Percentiles rank a stretch among this genome's conserved stretches.
These are phyloP conservation scores for Metschnikowia hibisci DNA, from an alignment of 805 yeast genomes.

Conservation along the genomic window DNA sequence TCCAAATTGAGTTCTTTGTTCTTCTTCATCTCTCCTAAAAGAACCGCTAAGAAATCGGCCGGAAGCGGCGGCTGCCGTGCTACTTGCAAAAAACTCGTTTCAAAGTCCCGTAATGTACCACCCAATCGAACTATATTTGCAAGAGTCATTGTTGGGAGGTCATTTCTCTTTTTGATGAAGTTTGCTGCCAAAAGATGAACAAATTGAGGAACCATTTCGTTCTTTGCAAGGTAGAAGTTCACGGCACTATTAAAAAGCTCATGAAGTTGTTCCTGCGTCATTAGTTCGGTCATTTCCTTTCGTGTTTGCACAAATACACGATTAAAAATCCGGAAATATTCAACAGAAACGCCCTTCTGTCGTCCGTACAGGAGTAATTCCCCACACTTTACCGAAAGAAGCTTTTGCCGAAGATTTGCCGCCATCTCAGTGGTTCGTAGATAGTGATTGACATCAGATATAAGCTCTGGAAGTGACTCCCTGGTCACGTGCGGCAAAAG, in stretches of 20 bases:
- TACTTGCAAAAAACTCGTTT: constrained; percentile 9
- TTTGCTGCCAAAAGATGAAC: constrained; percentile 23
- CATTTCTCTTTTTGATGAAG: constrained; percentile 11
- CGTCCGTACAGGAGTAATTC: constrained; percentile 14
- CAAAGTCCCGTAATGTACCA: constrained; percentile 12
- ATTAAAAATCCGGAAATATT: constrained; percentile 20
- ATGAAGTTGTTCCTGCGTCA: constrained; percentile 10
- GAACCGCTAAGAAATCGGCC: constrained; percentile 16
- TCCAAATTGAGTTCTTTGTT: constrained; percentile 12
- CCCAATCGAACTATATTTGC: constrained; percentile 29
- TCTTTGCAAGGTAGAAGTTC: constrained; percentile 4
- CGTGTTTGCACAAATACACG: constrained; percentile 18
- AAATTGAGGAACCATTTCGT: constrained; percentile 24
- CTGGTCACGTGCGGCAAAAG: neutral
- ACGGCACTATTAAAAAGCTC: constrained; percentile 20
- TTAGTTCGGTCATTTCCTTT: constrained; percentile 6
- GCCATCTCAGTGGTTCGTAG: constrained; percentile 27
- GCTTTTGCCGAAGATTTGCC: constrained; percentile 14
- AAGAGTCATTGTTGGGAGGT: constrained; percentile 19
- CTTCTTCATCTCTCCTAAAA: constrained; percentile 14
- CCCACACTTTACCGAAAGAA: constrained; percentile 20
- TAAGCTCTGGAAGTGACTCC: neutral
- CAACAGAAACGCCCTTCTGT: constrained; percentile 7
- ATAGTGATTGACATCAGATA: constrained; percentile 23
- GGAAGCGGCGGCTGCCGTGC: constrained; percentile 10